Conservation (phyloP, 192 early-diverging fungal species). For the Phlyctochytrium bullatum region DNA sequence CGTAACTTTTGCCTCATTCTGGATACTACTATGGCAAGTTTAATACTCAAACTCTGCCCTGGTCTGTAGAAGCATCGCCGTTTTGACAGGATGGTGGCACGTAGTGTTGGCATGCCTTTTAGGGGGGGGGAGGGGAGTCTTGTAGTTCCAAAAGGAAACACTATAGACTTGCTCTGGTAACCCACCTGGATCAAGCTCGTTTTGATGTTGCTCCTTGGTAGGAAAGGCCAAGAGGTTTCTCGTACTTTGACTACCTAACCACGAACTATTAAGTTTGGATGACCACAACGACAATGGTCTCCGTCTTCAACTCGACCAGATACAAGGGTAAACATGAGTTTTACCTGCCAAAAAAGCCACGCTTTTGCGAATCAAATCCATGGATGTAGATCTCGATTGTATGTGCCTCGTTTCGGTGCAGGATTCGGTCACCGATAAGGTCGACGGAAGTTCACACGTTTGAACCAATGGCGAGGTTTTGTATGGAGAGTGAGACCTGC, state of each 20-base stretch:
- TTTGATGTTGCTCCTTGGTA: slow-evolving; percentile 64
- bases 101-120: slow-evolving; percentile 41
- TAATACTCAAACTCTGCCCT: slow-evolving; percentile 62
- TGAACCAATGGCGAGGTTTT: slow-evolving; percentile 56
- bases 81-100: slow-evolving; percentile 37
- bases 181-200: slow-evolving; percentile 23
- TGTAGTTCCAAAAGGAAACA: slow-evolving; percentile 9
- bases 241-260: slow-evolving; percentile 52
- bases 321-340: slow-evolving; percentile 67
- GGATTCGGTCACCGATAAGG: slow-evolving; percentile 16
- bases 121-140: too few species aligned
- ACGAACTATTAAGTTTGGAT: slow-evolving; percentile 55
- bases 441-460: background rate
- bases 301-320: slow-evolving; percentile 58
- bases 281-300: slow-evolving; percentile 52
- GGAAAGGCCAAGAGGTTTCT: slow-evolving; percentile 48
- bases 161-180: background rate
- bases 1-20: slow-evolving; percentile 55
- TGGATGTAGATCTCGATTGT: background rate
- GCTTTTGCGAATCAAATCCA: background rate
- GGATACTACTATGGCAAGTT: slow-evolving; percentile 62
- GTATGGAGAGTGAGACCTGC: slow-evolving; percentile 63
- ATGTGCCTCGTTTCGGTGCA: slow-evolving; percentile 10
- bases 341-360: slow-evolving; percentile 60
- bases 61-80: slow-evolving; percentile 37